phyloP scores from a whole-genome alignment of 768 basidiomycete species.

The Tylopilus sp. region DNA sequence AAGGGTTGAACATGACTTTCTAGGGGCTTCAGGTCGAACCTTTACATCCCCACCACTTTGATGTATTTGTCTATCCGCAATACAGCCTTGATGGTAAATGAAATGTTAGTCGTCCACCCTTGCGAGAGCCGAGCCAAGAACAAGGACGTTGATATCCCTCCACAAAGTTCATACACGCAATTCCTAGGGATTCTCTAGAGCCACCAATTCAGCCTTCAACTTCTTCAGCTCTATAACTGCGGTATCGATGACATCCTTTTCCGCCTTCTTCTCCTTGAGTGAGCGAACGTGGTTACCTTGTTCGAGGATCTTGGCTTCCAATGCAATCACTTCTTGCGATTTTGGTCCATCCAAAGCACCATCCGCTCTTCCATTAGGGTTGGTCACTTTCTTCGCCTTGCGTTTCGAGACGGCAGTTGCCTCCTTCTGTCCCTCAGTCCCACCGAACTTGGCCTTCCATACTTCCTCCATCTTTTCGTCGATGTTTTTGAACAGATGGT shows the following conservation, averaged over 20 bases:
- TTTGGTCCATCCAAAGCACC: slow-evolving; percentile 50
- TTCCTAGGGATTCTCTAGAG: slow-evolving; percentile 14
- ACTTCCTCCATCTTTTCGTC: slow-evolving; percentile 85
- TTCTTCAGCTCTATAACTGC: slow-evolving; percentile 64
- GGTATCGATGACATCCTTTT: slow-evolving; percentile 42
- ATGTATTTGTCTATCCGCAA: neutral
- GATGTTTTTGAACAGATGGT: slow-evolving; percentile 90
- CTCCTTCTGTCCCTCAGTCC: slow-evolving; percentile 44
- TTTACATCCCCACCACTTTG: neutral
- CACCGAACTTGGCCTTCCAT: slow-evolving; percentile 80
- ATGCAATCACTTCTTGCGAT: slow-evolving; percentile 64
- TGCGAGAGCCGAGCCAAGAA: too few species aligned
- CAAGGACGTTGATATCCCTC: neutral
- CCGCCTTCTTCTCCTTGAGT: slow-evolving; percentile 50
- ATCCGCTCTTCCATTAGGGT: slow-evolving; percentile 45
- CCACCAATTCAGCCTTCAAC: slow-evolving; percentile 55
- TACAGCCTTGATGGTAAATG: too few species aligned
- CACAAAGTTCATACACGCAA: neutral
- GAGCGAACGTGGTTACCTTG: slow-evolving; percentile 74
- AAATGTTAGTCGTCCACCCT: neutral
- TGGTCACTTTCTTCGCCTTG: slow-evolving; percentile 54
- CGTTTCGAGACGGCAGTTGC: slow-evolving; percentile 44
- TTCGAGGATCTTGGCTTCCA: slow-evolving; percentile 71
- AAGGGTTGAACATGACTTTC: too few species aligned
- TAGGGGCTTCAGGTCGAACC: neutral